Conservation (phyloP, 805 yeast genomes). For the Myxozyma neotropica region DNA sequence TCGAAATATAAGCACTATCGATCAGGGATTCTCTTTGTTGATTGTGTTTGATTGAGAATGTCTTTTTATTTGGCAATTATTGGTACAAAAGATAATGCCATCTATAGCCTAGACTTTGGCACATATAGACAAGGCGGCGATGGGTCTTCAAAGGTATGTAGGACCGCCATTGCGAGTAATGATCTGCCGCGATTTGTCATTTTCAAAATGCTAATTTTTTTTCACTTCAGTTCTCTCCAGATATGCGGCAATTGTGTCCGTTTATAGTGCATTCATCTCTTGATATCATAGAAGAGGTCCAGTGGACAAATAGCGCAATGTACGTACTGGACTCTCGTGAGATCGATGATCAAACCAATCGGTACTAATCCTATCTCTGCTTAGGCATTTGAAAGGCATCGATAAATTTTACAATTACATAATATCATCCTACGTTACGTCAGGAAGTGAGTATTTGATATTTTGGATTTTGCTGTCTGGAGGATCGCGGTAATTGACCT, state of each 20-base stretch:
- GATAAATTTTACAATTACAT: conserved; percentile 83
- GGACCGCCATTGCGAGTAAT: neutral
- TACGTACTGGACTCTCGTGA: neutral
- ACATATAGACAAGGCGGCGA: conserved; percentile 67
- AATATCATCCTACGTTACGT: conserved; percentile 84
- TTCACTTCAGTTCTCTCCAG: conserved; percentile 56
- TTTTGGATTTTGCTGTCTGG: neutral
- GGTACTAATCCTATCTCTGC: neutral
- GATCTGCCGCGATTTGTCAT: neutral
- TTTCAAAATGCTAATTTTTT: neutral
- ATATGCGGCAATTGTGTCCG: conserved; percentile 78
- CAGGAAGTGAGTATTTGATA: conserved; percentile 54
- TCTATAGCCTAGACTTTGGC: conserved; percentile 86
- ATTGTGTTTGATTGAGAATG: conserved; percentile 48
- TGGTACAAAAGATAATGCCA: conserved; percentile 82
- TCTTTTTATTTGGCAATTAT: conserved; percentile 88
- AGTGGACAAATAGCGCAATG: conserved; percentile 69
- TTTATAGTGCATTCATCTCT: conserved; percentile 85
- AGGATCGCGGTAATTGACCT: neutral
- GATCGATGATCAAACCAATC: neutral
- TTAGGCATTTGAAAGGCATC: conserved; percentile 64
- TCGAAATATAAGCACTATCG: too few species aligned
- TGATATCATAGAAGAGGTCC: conserved; percentile 88
- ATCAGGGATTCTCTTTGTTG: neutral
- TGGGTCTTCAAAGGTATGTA: conserved; percentile 53